Conservation (phyloP, 208 protist species). For the Porcisia deanei region DNA sequence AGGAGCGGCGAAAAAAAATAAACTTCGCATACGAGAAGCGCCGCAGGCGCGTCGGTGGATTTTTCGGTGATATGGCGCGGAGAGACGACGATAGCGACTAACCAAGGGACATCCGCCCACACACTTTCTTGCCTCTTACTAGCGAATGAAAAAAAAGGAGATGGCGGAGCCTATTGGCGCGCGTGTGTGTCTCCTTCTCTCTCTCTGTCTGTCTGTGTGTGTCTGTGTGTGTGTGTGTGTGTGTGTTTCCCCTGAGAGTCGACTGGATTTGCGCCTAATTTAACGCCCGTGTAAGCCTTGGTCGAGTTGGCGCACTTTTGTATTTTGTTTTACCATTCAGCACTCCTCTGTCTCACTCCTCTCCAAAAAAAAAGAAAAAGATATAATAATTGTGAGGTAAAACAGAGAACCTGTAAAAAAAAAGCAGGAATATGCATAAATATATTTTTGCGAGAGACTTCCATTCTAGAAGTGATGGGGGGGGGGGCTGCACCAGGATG, state of each 20-base stretch:
- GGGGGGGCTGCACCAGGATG: too few species aligned
- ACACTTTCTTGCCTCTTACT: not conserved
- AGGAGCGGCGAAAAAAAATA: conserved; percentile 84
- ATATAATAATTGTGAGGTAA: too few species aligned
- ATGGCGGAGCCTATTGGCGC: too few species aligned
- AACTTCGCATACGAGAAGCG: conserved; percentile 90
- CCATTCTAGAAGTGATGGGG: too few species aligned
- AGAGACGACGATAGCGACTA: conserved; percentile 16
- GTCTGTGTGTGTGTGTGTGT: not conserved
- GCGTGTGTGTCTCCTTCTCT: not conserved
- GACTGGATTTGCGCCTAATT: not conserved
- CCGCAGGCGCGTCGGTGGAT: conserved; percentile 78
- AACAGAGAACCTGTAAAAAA: too few species aligned
- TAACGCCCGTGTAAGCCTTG: too few species aligned
- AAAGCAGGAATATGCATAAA: too few species aligned
- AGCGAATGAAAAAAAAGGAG: not conserved
- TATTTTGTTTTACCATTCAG: too few species aligned
- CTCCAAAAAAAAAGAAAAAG: too few species aligned
- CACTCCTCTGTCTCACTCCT: too few species aligned
- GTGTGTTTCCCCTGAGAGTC: not conserved
- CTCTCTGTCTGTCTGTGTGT: not conserved
- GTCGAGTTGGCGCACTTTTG: too few species aligned
- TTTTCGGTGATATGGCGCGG: conserved; percentile 77
- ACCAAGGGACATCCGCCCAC: not conserved
- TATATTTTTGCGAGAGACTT: too few species aligned